phyloP scores from a whole-genome alignment of 2,329 filamentous ascomycete species.

The Clarireedia hainanense region DNA sequence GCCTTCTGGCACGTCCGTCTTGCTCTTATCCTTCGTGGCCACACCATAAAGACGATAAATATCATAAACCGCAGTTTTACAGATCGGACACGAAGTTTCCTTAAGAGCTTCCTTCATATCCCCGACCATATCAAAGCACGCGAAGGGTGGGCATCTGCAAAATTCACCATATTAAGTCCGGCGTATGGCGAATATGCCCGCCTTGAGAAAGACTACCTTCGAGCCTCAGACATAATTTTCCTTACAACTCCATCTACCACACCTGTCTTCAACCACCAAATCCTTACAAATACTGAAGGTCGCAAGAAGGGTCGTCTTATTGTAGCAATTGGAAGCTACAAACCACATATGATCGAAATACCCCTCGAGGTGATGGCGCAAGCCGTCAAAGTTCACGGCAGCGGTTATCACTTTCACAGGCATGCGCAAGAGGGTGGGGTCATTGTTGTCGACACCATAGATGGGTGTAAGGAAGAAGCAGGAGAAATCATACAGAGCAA shows the following conservation, averaged over 20 bases:
- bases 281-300: conserved; percentile 65
- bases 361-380: conserved; percentile 68
- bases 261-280: conserved; percentile 66
- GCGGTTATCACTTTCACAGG: conserved; percentile 56
- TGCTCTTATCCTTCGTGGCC: conserved; percentile 63
- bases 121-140: conserved; percentile 38
- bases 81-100: conserved; percentile 44
- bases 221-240: conserved; percentile 73
- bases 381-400: conserved; percentile 45
- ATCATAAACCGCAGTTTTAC: conserved; percentile 72
- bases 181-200: conserved; percentile 60
- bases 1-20: conserved; percentile 93
- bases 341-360: conserved; percentile 72
- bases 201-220: conserved; percentile 62
- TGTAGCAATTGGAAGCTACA: conserved; percentile 62
- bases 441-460: conserved; percentile 68
- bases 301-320: conserved; percentile 64
- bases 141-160: conserved; percentile 56
- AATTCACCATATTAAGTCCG: conserved; percentile 63
- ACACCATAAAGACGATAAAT: conserved; percentile 69
- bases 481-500: conserved; percentile 80
- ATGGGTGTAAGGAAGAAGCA: conserved; percentile 65
- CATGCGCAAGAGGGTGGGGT: conserved; percentile 56
- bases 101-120: conserved; percentile 41
- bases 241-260: conserved; percentile 73